Evolutionary conservation across 176 grass and related monocot species (phyloP), one percentile per base, ranked within the genome.

Genomic region (Avena sativa): DNA sequence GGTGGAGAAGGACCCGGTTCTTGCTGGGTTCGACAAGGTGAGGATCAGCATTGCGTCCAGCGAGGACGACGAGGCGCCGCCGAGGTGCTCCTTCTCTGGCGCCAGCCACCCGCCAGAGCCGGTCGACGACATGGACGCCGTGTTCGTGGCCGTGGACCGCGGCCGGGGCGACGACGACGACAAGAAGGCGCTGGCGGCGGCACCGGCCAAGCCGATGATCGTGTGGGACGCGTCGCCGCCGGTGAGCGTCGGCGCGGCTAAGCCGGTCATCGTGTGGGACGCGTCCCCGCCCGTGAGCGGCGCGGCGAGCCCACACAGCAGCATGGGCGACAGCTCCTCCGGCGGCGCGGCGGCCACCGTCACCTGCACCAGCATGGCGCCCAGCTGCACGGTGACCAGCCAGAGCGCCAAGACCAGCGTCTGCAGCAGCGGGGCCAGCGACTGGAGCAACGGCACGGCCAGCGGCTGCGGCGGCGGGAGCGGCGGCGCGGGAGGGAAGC

Each of bases 61-160:
- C 62, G 82, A 81, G 4, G 82, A 62, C 5, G 86, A 12, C 9
- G 80, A 78, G 73, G 86, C 86, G 51, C 82, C 82, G 77, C 78
- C 86, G 20, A 85, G 86, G 81, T 69, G 82, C 77, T 81, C 86
- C 51, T 91, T 91, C 90, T 91, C 82, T 8, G 90, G 90, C 0
- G 90, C 90, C 16, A 91, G 86, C 82, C 90, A 91, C 82, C 90
- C 90, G 44, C 90, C 86, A 70, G 90, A 91, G 78, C 90, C 90
- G 30, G 90, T 91, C 65, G 89, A 91, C 82, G 82, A 85, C 40
- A 77, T 91, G 77, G 90, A 91, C 58, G 28, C 77, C 40, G 90
- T 71, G 36, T 88, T 88, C 17, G 82, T 85, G 10, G 82, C 86
- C 5, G 86, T 85, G 0, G 82, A 91, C 9, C 50, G 17, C 74